Conservation (phyloP, 2,329 filamentous ascomycete genomes). For the Fusarium sp. region DNA sequence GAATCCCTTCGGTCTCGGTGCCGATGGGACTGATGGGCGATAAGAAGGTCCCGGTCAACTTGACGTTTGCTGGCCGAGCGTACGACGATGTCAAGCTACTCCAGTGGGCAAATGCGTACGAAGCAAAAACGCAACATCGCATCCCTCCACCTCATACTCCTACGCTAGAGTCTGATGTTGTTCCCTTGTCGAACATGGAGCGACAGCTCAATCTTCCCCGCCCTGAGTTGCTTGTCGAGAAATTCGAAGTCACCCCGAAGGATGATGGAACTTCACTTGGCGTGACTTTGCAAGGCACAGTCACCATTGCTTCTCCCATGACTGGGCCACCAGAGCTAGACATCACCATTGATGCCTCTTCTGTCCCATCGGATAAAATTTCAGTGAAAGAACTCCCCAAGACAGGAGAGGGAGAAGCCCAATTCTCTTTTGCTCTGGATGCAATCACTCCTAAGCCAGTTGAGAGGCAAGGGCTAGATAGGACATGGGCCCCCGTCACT, state of each 20-base stretch:
- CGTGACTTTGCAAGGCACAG: background rate
- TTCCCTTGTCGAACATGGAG: background rate
- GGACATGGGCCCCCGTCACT: background rate
- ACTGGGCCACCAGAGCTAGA: background rate
- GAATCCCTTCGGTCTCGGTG: constrained; percentile 65
- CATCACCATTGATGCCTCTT: background rate
- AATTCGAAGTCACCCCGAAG: background rate
- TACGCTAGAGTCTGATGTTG: background rate
- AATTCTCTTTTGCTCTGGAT: background rate
- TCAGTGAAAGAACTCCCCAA: background rate
- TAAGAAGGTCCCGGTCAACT: constrained; percentile 62
- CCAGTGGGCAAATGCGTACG: constrained; percentile 37
- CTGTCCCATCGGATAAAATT: background rate
- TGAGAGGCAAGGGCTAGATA: background rate
- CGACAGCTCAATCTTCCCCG: background rate
- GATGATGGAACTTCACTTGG: background rate
- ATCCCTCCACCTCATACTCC: constrained; percentile 22
- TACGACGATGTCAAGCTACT: constrained; percentile 56
- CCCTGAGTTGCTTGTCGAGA: background rate
- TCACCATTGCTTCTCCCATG: background rate
- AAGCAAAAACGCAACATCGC: constrained; percentile 10
- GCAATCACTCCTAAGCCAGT: background rate
- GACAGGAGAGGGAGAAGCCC: background rate
- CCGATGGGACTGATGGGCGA: constrained; percentile 63
- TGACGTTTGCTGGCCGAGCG: constrained; percentile 64